phyloP scores from a whole-genome alignment of 2,329 filamentous ascomycete genomes.

The Calonectria henricotiae region DNA sequence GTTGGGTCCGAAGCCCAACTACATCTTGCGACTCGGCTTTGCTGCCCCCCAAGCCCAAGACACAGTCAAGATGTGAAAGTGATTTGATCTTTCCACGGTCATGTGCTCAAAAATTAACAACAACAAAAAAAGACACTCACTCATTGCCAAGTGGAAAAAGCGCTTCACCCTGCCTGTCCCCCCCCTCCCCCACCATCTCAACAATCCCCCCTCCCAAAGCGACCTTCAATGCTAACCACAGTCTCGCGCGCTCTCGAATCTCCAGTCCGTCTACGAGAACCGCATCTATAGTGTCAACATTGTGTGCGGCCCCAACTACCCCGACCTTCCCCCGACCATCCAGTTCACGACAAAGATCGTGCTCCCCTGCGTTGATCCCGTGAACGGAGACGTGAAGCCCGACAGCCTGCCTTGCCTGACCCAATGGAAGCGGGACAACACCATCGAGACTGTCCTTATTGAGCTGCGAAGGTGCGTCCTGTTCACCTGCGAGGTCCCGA shows the following conservation, averaged over 20 bases:
- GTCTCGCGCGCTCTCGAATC: conserved; percentile 25
- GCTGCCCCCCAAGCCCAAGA: no score
- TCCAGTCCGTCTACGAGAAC: conserved; percentile 94
- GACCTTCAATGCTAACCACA: conserved; percentile 34
- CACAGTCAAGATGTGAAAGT: neutral
- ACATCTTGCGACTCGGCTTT: conserved; percentile 15
- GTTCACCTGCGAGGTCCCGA: neutral
- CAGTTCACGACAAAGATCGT: conserved; percentile 96
- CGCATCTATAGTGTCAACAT: conserved; percentile 99
- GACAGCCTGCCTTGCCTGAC: conserved; percentile 87
- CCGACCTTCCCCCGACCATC: conserved; percentile 89
- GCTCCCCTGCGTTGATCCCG: conserved; percentile 92
- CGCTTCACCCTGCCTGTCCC: neutral
- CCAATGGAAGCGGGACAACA: conserved; percentile 93
- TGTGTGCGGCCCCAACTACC: conserved; percentile 92
- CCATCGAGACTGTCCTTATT: conserved; percentile 94
- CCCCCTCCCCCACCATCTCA: neutral
- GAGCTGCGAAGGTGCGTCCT: conserved; percentile 81
- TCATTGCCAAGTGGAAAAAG: neutral
- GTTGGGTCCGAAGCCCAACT: neutral
- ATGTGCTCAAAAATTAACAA: neutral
- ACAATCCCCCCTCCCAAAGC: neutral
- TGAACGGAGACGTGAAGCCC: conserved; percentile 86
- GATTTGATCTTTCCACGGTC: neutral
- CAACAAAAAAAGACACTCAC: neutral